phyloP scores from a whole-genome alignment of 495 filamentous ascomycete species.

The Rostrohypoxylon terebratum region DNA sequence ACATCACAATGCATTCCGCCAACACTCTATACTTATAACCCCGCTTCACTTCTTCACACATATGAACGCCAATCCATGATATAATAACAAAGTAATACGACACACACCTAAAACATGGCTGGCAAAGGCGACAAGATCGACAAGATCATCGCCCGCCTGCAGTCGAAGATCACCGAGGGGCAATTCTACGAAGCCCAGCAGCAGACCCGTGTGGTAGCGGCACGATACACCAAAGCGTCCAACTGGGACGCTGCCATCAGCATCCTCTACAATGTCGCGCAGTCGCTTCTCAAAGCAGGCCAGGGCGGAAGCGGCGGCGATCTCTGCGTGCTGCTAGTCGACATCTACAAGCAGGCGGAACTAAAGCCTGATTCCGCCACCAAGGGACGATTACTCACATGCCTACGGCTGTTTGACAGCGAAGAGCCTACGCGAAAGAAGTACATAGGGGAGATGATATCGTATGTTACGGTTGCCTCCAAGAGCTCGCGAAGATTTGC shows the following conservation, averaged over 20 bases:
- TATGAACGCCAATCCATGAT: neutral
- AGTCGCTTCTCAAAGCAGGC: conserved; percentile 84
- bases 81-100: neutral
- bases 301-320: conserved; percentile 94
- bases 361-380: conserved; percentile 74
- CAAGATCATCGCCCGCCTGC: conserved; percentile 63
- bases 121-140: conserved; percentile 60
- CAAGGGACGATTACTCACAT: conserved; percentile 68
- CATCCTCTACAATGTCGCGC: conserved; percentile 84
- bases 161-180: conserved; percentile 85
- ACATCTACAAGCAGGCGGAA: conserved; percentile 87
- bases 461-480: conserved; percentile 58
- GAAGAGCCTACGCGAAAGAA: conserved; percentile 91
- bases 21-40: neutral
- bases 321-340: conserved; percentile 83
- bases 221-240: conserved; percentile 85
- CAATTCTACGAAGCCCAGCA: conserved; percentile 98
- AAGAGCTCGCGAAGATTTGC: conserved; percentile 9
- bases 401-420: conserved; percentile 82
- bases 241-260: conserved; percentile 89
- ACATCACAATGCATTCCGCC: conserved; percentile 22
- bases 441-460: conserved; percentile 88
- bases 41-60: neutral
- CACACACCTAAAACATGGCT: conserved; percentile 44
- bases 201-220: conserved; percentile 92